Conservation (phyloP, 495 filamentous ascomycete species). For the Aspergillus steynii region DNA sequence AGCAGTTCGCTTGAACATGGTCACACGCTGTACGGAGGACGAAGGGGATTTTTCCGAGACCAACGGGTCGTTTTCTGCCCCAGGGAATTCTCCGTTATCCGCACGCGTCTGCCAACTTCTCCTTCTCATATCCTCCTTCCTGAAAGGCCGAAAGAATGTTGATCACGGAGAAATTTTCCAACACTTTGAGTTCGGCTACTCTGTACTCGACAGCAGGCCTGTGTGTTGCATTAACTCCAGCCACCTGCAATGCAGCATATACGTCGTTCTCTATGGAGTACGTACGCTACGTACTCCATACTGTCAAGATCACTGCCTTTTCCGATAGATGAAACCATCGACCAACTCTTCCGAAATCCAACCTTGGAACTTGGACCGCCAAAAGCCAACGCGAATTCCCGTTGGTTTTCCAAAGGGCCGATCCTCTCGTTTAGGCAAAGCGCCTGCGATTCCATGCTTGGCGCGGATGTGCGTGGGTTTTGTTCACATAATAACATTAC, state of each 20-base stretch:
- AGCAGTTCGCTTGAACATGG: too few relatives aligned
- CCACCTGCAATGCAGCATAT: too few relatives aligned
- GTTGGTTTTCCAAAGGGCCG: not conserved
- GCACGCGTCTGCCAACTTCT: too few relatives aligned
- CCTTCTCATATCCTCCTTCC: too few relatives aligned
- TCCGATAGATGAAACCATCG: not conserved
- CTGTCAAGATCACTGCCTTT: not conserved
- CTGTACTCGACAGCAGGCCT: too few relatives aligned
- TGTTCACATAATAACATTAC: too few relatives aligned
- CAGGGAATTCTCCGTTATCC: not conserved
- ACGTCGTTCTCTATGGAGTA: too few relatives aligned
- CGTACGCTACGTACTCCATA: too few relatives aligned
- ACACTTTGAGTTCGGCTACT: not conserved
- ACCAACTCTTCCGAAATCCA: not conserved
- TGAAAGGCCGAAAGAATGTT: not conserved
- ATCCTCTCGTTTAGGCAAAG: not conserved
- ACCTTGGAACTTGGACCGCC: not conserved
- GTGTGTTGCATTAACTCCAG: too few relatives aligned
- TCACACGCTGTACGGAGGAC: not conserved
- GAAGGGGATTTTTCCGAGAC: not conserved
- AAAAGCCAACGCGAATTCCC: not conserved
- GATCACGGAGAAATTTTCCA: not conserved
- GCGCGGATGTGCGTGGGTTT: not conserved
- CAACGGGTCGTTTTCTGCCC: not conserved
- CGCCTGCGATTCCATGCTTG: not conserved